Evolutionary conservation across 2,329 filamentous ascomycete genomes (phyloP).

Genomic region (Tympanopsis confertula): DNA sequence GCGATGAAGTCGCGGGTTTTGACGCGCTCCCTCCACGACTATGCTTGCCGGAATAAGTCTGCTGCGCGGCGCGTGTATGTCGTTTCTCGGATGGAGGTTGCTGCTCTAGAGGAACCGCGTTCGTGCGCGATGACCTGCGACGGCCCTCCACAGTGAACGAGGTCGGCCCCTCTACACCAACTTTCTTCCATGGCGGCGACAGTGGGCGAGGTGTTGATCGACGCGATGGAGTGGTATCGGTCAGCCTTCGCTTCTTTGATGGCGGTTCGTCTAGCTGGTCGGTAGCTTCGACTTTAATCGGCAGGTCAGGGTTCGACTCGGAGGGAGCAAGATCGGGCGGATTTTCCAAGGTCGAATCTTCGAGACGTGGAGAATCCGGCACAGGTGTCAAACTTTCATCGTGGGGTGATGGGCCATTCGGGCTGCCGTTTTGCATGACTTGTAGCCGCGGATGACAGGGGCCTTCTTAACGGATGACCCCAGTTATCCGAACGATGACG

Average conservation of each 20-base stretch:
- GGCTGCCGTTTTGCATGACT: constrained; percentile 32
- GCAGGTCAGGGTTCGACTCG: constrained; percentile 13
- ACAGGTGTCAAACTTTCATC: constrained; percentile 22
- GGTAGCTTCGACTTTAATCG: constrained; percentile 14
- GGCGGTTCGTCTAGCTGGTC: constrained; percentile 51
- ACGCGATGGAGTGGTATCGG: constrained; percentile 19
- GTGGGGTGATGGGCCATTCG: constrained; percentile 23
- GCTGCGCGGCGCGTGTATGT: constrained; percentile 34
- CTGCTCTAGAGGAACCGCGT: constrained; percentile 37
- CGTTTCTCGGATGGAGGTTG: constrained; percentile 33
- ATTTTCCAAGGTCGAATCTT: constrained; percentile 9
- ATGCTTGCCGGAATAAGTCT: constrained; percentile 14
- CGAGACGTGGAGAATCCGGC: constrained; percentile 10
- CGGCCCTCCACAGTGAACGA: constrained; percentile 67
- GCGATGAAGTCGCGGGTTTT: neutral
- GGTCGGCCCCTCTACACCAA: constrained; percentile 75
- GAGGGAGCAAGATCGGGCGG: constrained; percentile 9
- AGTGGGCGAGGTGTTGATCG: constrained; percentile 35
- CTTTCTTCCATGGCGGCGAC: constrained; percentile 90
- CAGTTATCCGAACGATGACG: constrained; percentile 28
- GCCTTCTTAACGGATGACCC: constrained; percentile 24
- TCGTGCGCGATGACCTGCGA: constrained; percentile 55
- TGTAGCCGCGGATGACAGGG: constrained; percentile 24
- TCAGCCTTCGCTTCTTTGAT: constrained; percentile 37
- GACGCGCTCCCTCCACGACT: neutral